Evolutionary conservation across 169 alveolate species (phyloP).

Genomic region (Theileria parva): DNA sequence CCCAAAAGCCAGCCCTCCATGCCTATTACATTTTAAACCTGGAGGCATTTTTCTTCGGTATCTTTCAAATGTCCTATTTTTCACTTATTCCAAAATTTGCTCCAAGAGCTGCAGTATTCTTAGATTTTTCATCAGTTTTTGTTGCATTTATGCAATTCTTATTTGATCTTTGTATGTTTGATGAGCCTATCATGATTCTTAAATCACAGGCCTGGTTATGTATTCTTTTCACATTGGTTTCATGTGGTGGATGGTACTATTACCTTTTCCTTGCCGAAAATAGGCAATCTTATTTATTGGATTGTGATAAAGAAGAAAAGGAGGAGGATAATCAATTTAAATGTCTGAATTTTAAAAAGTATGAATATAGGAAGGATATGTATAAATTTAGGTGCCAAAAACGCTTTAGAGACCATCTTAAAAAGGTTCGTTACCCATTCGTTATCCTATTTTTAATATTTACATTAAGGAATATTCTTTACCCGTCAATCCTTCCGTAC

Average conservation of each 20-base stretch:
- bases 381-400: neutral
- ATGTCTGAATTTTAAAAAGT: neutral
- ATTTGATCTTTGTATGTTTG: conserved; percentile 8
- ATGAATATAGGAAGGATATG: neutral
- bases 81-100: conserved; percentile 24
- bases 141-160: conserved; percentile 15
- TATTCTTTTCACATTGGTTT: neutral
- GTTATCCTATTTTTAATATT: neutral
- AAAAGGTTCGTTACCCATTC: neutral
- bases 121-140: neutral
- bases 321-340: neutral
- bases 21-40: neutral
- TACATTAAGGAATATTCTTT: neutral
- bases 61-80: conserved; percentile 24
- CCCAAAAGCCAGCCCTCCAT: neutral
- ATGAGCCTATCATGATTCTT: conserved; percentile 15
- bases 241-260: neutral
- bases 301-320: neutral
- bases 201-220: neutral
- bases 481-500: conserved; percentile 9
- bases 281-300: too few species aligned
- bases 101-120: neutral
- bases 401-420: neutral
- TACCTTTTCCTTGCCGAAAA: neutral
- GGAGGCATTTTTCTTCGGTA: conserved; percentile 17